Evolutionary conservation across 2,329 filamentous ascomycete species (phyloP).

Genomic region (Macrophomina tecta): DNA sequence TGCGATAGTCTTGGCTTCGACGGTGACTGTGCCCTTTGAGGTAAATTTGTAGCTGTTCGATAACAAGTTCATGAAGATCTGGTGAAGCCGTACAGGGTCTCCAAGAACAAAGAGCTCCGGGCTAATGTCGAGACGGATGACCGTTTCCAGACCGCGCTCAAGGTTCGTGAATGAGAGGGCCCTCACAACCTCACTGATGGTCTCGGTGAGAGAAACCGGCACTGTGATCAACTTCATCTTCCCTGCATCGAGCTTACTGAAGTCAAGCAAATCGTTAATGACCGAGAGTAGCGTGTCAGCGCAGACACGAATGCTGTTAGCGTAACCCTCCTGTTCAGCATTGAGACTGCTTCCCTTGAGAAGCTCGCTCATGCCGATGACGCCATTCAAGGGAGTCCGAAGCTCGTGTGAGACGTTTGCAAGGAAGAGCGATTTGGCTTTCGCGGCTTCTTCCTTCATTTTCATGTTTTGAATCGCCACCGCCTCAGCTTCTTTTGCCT

Average conservation of each 20-base stretch:
- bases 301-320: constrained; percentile 69
- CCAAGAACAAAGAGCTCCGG: constrained; percentile 60
- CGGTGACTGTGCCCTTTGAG: constrained; percentile 82
- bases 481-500: constrained; percentile 77
- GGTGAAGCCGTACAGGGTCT: constrained; percentile 58
- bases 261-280: constrained; percentile 61
- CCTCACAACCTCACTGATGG: constrained; percentile 68
- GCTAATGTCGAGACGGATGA: constrained; percentile 62
- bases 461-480: constrained; percentile 80
- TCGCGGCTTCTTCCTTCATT: constrained; percentile 81
- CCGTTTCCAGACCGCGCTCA: constrained; percentile 64
- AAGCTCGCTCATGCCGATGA: constrained; percentile 65
- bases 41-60: constrained; percentile 96
- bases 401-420: constrained; percentile 66
- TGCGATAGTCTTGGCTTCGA: constrained; percentile 74
- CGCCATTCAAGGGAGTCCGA: constrained; percentile 60
- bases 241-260: constrained; percentile 59
- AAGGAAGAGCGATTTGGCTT: constrained; percentile 79
- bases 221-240: constrained; percentile 67
- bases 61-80: constrained; percentile 76
- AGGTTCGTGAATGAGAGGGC: constrained; percentile 68
- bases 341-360: constrained; percentile 64
- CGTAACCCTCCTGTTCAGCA: constrained; percentile 66
- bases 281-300: constrained; percentile 61
- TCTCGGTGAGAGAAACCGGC: constrained; percentile 59